Percentiles rank a stretch among this genome's conserved stretches.
phyloP scores from a whole-genome alignment of 2,329 filamentous ascomycete genomes.

The Grosmannia penicillata region DNA sequence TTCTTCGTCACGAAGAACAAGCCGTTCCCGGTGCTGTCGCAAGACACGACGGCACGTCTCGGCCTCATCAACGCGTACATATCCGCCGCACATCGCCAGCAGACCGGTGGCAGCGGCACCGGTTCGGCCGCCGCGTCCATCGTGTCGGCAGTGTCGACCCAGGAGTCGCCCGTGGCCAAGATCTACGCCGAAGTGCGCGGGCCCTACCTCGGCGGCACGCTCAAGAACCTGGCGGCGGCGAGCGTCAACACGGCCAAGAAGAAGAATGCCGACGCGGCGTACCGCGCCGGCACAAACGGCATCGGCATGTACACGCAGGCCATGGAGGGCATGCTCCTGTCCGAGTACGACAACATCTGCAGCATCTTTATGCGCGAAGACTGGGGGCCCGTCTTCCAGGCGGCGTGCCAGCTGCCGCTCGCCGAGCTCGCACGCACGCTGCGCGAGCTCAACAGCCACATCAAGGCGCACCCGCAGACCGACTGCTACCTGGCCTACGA shows the following conservation, averaged over 20 bases:
- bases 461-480: conserved; percentile 70
- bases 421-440: conserved; percentile 74
- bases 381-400: conserved; percentile 64
- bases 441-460: conserved; percentile 77
- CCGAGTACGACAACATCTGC: conserved; percentile 85
- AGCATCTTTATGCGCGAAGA: conserved; percentile 76
- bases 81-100: conserved; percentile 38
- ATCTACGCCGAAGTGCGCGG: conserved; percentile 79
- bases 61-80: conserved; percentile 68
- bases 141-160: conserved; percentile 14
- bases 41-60: conserved; percentile 61
- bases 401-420: conserved; percentile 64
- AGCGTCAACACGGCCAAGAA: conserved; percentile 73
- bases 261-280: conserved; percentile 68
- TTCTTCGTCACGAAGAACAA: conserved; percentile 84
- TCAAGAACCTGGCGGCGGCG: conserved; percentile 77
- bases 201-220: conserved; percentile 66
- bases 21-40: conserved; percentile 67
- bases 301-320: conserved; percentile 80
- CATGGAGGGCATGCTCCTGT: conserved; percentile 72
- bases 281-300: conserved; percentile 77
- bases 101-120: conserved; percentile 17
- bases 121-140: conserved; percentile 44
- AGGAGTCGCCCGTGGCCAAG: conserved; percentile 58
- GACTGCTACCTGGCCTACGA: conserved; percentile 95